Base-by-base conservation (phyloP, 345 rosid species). In the Mallotus nudiflorus region DNA sequence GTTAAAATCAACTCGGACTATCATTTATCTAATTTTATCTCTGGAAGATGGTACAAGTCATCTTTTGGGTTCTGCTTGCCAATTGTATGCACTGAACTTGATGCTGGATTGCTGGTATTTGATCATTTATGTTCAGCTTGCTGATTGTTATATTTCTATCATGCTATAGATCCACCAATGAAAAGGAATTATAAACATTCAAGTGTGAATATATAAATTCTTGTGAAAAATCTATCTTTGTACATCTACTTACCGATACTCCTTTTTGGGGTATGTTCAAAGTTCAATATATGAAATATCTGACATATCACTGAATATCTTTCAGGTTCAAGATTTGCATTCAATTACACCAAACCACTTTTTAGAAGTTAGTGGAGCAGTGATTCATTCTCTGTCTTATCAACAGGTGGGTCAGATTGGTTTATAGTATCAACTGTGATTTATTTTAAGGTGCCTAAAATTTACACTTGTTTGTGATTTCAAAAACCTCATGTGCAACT, bases 301-400 rank as follows among this genome's bases (percentile, higher is more conserved):
- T 72, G 15, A 59, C 25, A n/a, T n/a, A n/a, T 45, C 68, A 27
- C 71, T 73, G n/a, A n/a, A n/a, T n/a, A n/a, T 63, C n/a, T 39
- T 13, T 82, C 82, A 95, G 99, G 97, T 95, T 78, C 93, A 95
- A 75, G 92, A 95, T 92, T 80, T 95, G 72, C 99, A 95, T 81
- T 83, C 80, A 5, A 86, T 95, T 73, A 92, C 99, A 75, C 99
- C 97, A 68, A 82, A 80, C 72, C 78, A 85, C 66, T 95, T 95
- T 81, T 82, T 95, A 68, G 97, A 95, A 92, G 89, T 95, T 49
- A 92, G 97, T 73, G 97, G 99, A 64, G 96, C 85, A 50, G 92
- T 92, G 67, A 90, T 95, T 66, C 99, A 95, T 69, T 87, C 99
- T 37, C 77, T 92, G 76, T 95, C 99, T 62, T 92, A 92, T 73